A percentile compares a stretch with the other conserved stretches of the same genome.
Evolutionary conservation across 2,329 filamentous ascomycete species (phyloP).

Genomic region (Cordyceps militaris): DNA sequence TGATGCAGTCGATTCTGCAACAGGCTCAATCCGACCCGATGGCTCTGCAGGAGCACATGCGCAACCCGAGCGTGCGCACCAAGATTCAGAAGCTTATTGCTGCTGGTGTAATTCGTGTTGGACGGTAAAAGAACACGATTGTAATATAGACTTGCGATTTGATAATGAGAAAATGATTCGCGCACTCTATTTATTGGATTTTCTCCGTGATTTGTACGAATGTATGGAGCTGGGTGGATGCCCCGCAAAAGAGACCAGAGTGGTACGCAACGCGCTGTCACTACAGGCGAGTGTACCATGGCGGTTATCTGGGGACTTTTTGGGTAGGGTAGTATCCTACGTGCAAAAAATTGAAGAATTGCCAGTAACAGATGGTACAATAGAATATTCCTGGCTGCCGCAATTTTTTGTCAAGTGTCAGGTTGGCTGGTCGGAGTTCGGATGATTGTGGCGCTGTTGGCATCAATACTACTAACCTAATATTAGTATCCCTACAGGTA

Average conservation of each 20-base stretch:
- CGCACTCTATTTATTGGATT: background rate
- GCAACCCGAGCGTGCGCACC: conserved; percentile 73
- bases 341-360: too few relatives aligned
- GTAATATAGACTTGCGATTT: conserved; percentile 12
- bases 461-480: too few relatives aligned
- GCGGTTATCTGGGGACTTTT: too few relatives aligned
- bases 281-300: too few relatives aligned
- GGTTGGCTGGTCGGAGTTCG: background rate
- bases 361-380: too few relatives aligned
- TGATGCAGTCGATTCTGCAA: conserved; percentile 96
- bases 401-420: too few relatives aligned
- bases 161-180: conserved; percentile 13
- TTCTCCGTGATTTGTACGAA: background rate
- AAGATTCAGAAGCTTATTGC: conserved; percentile 95
- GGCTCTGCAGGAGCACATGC: conserved; percentile 94
- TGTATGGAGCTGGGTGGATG: background rate
- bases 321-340: too few relatives aligned
- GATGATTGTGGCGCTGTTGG: background rate
- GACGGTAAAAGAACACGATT: conserved; percentile 24
- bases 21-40: conserved; percentile 91
- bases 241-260: background rate
- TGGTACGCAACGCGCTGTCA: too few relatives aligned
- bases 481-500: too few relatives aligned
- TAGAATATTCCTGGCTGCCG: too few relatives aligned
- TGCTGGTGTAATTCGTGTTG: conserved; percentile 82